Percentiles rank a stretch among this genome's conserved stretches.
These are phyloP conservation scores for Botryotinia convoluta DNA, from an alignment of 2,329 filamentous ascomycete species.

Conservation along the genomic window DNA sequence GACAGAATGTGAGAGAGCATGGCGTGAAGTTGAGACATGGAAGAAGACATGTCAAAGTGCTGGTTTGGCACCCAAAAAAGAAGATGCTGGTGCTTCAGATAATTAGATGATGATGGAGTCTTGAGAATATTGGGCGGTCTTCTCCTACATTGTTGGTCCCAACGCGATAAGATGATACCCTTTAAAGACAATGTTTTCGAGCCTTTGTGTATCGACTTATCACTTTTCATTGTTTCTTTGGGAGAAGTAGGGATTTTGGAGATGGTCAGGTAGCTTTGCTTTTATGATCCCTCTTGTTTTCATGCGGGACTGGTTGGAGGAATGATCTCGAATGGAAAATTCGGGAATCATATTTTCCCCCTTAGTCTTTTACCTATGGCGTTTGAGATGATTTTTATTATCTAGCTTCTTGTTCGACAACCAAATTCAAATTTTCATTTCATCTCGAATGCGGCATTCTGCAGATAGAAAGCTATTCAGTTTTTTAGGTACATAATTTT, in stretches of 20 bases:
- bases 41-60: constrained; percentile 65
- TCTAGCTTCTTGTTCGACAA: neutral
- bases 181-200: constrained; percentile 31
- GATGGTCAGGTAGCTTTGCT: constrained; percentile 18
- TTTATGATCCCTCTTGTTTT: constrained; percentile 1
- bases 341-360: neutral
- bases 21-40: constrained; percentile 75
- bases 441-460: neutral
- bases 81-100: constrained; percentile 38
- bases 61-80: constrained; percentile 51
- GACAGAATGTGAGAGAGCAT: constrained; percentile 72
- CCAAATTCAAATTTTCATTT: neutral
- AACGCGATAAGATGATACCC: constrained; percentile 36
- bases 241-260: constrained; percentile 13
- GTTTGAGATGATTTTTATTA: constrained; percentile 7
- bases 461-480: neutral
- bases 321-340: constrained; percentile 5
- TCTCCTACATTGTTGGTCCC: constrained; percentile 30
- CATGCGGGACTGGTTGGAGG: constrained; percentile 1
- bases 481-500: neutral
- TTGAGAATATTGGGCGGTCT: constrained; percentile 31
- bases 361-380: neutral
- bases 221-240: constrained; percentile 19
- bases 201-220: constrained; percentile 36
- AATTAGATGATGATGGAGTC: constrained; percentile 33